Evolutionary conservation across 192 early-diverging fungal species (phyloP).

Genomic region (Podila epigama): DNA sequence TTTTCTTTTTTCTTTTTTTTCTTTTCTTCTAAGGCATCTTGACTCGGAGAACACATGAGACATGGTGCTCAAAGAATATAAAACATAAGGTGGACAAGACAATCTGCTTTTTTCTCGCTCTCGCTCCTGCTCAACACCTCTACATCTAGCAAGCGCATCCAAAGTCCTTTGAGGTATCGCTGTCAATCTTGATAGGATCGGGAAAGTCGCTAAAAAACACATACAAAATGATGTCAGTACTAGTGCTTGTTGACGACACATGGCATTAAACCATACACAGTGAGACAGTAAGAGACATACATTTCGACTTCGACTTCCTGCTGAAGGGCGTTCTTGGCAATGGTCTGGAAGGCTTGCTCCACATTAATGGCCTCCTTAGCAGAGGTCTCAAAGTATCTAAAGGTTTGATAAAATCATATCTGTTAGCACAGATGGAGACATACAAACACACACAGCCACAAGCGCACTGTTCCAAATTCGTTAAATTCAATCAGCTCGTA

Average conservation of each 20-base stretch:
- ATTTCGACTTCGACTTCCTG: slow-evolving; percentile 92
- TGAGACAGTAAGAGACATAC: slow-evolving; percentile 46
- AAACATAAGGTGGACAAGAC: background rate
- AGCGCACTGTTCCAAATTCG: background rate
- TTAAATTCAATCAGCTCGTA: slow-evolving; percentile 9
- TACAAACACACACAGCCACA: background rate
- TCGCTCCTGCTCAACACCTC: background rate
- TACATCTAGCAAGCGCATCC: slow-evolving; percentile 70
- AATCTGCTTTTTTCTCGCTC: background rate
- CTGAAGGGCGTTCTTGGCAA: slow-evolving; percentile 93
- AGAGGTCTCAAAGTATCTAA: slow-evolving; percentile 94
- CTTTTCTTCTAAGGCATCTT: too few relatives aligned
- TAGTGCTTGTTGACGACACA: too few relatives aligned
- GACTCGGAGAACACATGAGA: too few relatives aligned
- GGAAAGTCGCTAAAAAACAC: slow-evolving; percentile 75
- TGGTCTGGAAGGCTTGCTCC: slow-evolving; percentile 95
- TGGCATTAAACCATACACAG: background rate
- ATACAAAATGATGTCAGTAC: background rate
- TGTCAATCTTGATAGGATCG: slow-evolving; percentile 90
- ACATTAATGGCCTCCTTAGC: slow-evolving; percentile 99
- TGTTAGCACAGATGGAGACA: background rate
- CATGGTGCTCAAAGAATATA: background rate
- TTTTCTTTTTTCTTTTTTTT: too few relatives aligned
- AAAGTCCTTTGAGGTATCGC: slow-evolving; percentile 69
- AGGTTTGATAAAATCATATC: background rate